Conservation (phyloP, 2,329 filamentous ascomycete genomes). For the Pochonia chlamydosporia region DNA sequence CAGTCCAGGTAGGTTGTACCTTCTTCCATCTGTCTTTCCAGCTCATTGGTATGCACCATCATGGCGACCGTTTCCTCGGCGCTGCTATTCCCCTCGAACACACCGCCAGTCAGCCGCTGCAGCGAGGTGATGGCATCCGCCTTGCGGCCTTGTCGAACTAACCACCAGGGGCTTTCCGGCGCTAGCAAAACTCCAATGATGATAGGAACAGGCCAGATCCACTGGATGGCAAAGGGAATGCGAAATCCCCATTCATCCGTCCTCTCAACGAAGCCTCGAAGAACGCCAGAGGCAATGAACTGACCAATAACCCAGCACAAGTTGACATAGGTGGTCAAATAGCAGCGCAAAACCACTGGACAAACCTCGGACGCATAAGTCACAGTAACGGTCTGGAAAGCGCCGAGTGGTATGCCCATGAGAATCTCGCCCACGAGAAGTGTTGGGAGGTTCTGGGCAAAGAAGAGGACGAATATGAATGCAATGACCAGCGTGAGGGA, state of each 20-base stretch:
- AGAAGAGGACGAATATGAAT: slow-evolving; percentile 46
- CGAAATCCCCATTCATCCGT: slow-evolving; percentile 37
- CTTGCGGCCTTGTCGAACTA: slow-evolving; percentile 33
- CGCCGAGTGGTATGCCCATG: slow-evolving; percentile 40
- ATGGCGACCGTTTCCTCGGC: slow-evolving; percentile 41
- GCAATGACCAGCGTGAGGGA: slow-evolving; percentile 30
- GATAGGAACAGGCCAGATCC: slow-evolving; percentile 41
- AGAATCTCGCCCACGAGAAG: slow-evolving; percentile 40
- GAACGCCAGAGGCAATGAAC: slow-evolving; percentile 37
- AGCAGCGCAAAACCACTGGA: slow-evolving; percentile 39
- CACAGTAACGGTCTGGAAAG: slow-evolving; percentile 40
- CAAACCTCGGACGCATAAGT: slow-evolving; percentile 45
- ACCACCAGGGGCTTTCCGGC: slow-evolving; percentile 46
- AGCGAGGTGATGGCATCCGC: slow-evolving; percentile 34
- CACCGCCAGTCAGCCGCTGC: slow-evolving; percentile 28
- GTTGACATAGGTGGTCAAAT: slow-evolving; percentile 43
- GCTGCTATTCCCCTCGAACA: too few relatives aligned
- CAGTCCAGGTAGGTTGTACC: slow-evolving; percentile 41
- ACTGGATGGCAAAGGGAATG: slow-evolving; percentile 44
- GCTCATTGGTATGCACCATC: slow-evolving; percentile 45
- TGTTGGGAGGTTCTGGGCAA: slow-evolving; percentile 32
- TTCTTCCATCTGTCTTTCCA: slow-evolving; percentile 33
- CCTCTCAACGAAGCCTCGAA: slow-evolving; percentile 31
- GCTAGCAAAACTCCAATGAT: slow-evolving; percentile 36
- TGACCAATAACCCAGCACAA: slow-evolving; percentile 46